Percentiles rank a stretch among this genome's conserved stretches.
Evolutionary conservation across 208 protist species (phyloP).

Genomic region (Phytomonas sp.): DNA sequence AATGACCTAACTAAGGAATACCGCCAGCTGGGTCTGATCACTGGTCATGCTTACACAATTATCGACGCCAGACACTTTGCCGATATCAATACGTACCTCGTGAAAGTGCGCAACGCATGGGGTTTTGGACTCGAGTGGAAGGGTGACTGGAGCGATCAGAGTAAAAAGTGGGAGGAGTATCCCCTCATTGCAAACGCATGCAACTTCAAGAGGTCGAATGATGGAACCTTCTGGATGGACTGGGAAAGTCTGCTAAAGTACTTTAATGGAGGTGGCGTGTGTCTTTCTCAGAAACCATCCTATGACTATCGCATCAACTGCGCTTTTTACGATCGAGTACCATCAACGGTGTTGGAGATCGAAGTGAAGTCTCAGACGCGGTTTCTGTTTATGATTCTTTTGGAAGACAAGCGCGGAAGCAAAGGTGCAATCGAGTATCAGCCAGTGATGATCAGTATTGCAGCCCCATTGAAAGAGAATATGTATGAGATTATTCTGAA

Average conservation of each 20-base stretch:
- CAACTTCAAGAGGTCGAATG: conserved; percentile 40
- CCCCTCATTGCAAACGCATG: conserved; percentile 59
- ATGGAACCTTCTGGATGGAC: conserved; percentile 81
- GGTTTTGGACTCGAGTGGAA: conserved; percentile 54
- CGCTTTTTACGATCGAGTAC: conserved; percentile 49
- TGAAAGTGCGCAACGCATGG: conserved; percentile 77
- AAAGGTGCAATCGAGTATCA: conserved; percentile 41
- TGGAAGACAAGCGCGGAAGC: conserved; percentile 58
- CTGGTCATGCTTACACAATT: conserved; percentile 63
- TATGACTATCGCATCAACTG: conserved; percentile 79
- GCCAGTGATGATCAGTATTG: conserved; percentile 78
- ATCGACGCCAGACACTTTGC: conserved; percentile 54
- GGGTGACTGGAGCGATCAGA: conserved; percentile 62
- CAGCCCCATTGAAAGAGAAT: conserved; percentile 33
- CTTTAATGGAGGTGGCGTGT: conserved; percentile 83
- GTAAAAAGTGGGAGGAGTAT: conserved; percentile 65
- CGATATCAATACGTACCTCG: conserved; percentile 31
- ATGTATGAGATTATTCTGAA: conserved; percentile 70
- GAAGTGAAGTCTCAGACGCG: conserved; percentile 46
- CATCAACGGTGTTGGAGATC: conserved; percentile 64
- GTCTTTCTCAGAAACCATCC: conserved; percentile 40
- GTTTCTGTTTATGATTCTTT: conserved; percentile 66
- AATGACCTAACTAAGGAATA: conserved; percentile 26
- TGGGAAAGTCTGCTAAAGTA: conserved; percentile 67
- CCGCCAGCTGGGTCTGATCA: conserved; percentile 43